A percentile compares a stretch with the other conserved stretches of the same genome.
phyloP scores from a whole-genome alignment of 2,329 filamentous ascomycete species.

The Fonsecaea pugnacius region DNA sequence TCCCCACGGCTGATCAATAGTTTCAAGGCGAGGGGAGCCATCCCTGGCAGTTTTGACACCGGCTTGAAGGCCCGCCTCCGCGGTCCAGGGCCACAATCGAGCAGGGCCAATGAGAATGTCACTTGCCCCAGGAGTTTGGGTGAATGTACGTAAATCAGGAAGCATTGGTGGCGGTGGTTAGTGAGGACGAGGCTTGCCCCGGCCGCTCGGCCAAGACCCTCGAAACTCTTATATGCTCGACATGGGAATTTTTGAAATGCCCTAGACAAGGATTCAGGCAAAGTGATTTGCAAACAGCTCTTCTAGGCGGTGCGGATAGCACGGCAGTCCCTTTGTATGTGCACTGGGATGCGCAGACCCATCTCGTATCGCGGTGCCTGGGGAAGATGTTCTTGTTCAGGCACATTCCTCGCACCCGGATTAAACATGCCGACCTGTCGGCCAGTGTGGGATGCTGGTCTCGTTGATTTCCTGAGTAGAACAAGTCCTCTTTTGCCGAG shows the following conservation, averaged over 20 bases:
- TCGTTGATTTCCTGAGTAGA: background rate
- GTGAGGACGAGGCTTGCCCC: background rate
- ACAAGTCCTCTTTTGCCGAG: background rate
- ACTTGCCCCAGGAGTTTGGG: background rate
- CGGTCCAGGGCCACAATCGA: background rate
- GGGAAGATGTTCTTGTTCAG: background rate
- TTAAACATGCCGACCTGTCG: background rate
- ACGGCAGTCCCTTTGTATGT: background rate
- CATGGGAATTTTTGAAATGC: slow-evolving; percentile 1
- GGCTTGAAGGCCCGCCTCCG: slow-evolving; percentile 1
- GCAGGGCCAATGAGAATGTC: background rate
- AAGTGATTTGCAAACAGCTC: background rate
- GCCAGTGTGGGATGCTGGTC: background rate
- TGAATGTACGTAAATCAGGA: background rate
- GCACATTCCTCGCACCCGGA: background rate
- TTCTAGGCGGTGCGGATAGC: background rate
- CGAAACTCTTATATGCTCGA: background rate
- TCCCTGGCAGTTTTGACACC: slow-evolving; percentile 4
- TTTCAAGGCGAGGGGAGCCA: background rate
- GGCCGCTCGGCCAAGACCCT: background rate
- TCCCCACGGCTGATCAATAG: background rate
- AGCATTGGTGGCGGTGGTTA: background rate
- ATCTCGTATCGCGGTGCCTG: background rate
- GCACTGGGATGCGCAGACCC: background rate
- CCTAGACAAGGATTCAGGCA: background rate